Base-by-base conservation (phyloP, 2,329 filamentous ascomycete species). In the Colletotrichum lupini region DNA sequence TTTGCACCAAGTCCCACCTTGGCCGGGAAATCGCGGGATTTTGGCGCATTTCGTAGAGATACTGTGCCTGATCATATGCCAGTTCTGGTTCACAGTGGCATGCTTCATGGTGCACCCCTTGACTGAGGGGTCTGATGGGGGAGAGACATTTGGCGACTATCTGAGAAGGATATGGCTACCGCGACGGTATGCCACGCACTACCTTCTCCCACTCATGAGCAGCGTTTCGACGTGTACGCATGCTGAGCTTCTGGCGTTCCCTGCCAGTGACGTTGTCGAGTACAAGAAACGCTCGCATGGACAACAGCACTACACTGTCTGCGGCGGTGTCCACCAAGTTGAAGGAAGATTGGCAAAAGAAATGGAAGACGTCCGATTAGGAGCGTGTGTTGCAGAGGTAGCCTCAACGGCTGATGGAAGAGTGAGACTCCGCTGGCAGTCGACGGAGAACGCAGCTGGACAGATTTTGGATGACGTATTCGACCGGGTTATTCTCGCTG, bases 161-260 rank as follows among this genome's bases (percentile, higher is more conserved):
- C 76, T 88, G 6, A 68, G 78, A n/a, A 82, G 89, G n/a, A 87
- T 88, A 5, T 79, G 82, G 62, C 77, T 90, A 1, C 88, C 89
- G 0, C 79, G 78, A 6, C 83, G 84, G 32, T 90, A 88, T 68
- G 76, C 82, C 4, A 78, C 80, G 3, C 83, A 84, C 42, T 91
- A 91, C 75, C 77, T 91, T 8, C 79, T 91, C 0, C 89, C 89
- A 0, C 80, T 90, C 5, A 82, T 91, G 52, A 87, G 88, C 62
- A 85, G 85, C 71, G 87, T 90, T 7, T 85, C 85, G 4, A 91
- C 88, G 1, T 91, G 88, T 75, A 83, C 87, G 0, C 89, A 90
- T 67, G 79, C 82, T 2, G 82, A 85, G 35, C 78, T 90, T 2
- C 79, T 90, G 1, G 78, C 79, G 0, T 90, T 89, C 30, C 89